Evolutionary conservation across 495 filamentous ascomycete genomes (phyloP).

Genomic region (Podospora australis): DNA sequence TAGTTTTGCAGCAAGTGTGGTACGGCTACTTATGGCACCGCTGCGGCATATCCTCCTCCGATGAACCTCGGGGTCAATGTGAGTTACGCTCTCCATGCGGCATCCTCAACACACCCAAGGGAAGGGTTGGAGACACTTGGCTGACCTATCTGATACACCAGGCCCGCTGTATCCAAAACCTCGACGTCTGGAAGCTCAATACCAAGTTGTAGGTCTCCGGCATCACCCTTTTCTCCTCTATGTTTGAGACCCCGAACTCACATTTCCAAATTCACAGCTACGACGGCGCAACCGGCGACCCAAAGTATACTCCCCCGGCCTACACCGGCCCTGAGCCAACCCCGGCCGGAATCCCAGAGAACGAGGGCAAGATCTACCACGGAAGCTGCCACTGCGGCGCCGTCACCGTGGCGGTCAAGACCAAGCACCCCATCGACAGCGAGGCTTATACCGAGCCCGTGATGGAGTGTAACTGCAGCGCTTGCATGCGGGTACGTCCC

Average conservation of each 20-base stretch:
- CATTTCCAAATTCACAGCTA: slow-evolving; percentile 17
- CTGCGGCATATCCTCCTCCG: background rate
- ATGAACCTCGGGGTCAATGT: slow-evolving; percentile 21
- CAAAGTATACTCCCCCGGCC: slow-evolving; percentile 24
- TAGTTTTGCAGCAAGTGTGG: slow-evolving; percentile 42
- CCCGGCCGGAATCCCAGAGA: slow-evolving; percentile 19
- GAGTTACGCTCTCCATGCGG: background rate
- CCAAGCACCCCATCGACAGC: slow-evolving; percentile 26
- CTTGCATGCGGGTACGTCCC: slow-evolving; percentile 33
- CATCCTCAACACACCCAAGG: background rate
- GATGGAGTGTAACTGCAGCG: slow-evolving; percentile 40
- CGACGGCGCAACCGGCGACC: slow-evolving; percentile 27
- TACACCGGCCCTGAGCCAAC: slow-evolving; percentile 36
- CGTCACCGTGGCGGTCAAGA: slow-evolving; percentile 35
- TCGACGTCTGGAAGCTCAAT: slow-evolving; percentile 32
- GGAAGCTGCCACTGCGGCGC: slow-evolving; percentile 50
- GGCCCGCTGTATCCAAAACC: slow-evolving; percentile 27
- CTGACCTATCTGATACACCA: slow-evolving; percentile 1
- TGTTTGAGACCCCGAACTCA: background rate
- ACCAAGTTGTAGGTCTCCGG: slow-evolving; percentile 21
- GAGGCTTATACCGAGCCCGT: slow-evolving; percentile 18
- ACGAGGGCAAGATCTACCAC: slow-evolving; percentile 35
- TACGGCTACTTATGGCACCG: slow-evolving; percentile 21
- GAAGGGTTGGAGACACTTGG: no score
- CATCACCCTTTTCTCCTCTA: background rate